Evolutionary conservation across 345 rosid genomes (phyloP).

Genomic region (Eucalyptus virginea): DNA sequence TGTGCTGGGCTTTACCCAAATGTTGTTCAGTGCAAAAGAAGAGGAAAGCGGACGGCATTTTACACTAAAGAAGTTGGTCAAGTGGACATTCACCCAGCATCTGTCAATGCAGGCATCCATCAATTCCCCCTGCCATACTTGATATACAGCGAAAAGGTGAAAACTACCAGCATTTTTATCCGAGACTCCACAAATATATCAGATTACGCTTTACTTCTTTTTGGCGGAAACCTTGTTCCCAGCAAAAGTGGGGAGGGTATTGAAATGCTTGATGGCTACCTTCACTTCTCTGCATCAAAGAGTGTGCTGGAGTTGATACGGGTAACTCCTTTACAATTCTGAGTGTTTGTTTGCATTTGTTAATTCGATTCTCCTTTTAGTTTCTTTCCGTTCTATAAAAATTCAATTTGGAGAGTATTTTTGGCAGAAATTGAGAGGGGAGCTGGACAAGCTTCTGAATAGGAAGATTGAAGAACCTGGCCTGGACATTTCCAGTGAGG

Average conservation of each 20-base stretch:
- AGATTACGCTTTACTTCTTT: slow-evolving; percentile 87
- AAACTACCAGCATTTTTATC: slow-evolving; percentile 64
- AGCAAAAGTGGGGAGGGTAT: slow-evolving; percentile 73
- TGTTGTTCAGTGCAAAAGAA: slow-evolving; percentile 93
- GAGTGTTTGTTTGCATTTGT: background rate
- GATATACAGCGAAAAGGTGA: slow-evolving; percentile 91
- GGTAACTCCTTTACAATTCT: slow-evolving; percentile 18
- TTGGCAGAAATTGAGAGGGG: slow-evolving; percentile 61
- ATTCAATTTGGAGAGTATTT: background rate
- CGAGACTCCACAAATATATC: slow-evolving; percentile 93
- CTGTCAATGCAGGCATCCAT: slow-evolving; percentile 75
- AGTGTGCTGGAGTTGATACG: slow-evolving; percentile 63
- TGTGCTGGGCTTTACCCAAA: slow-evolving; percentile 98
- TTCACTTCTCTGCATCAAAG: slow-evolving; percentile 87
- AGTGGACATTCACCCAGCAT: slow-evolving; percentile 91
- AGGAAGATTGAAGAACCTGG: slow-evolving; percentile 86
- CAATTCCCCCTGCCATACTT: slow-evolving; percentile 80
- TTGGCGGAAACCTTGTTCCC: slow-evolving; percentile 77
- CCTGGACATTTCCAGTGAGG: slow-evolving; percentile 63
- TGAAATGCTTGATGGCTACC: slow-evolving; percentile 97
- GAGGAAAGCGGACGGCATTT: slow-evolving; percentile 85
- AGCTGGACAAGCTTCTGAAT: slow-evolving; percentile 71
- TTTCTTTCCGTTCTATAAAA: background rate
- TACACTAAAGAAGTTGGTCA: slow-evolving; percentile 93
- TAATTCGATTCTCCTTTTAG: background rate